Evolutionary conservation across 495 filamentous ascomycete genomes (phyloP).

Genomic region (Glonium stellatum): DNA sequence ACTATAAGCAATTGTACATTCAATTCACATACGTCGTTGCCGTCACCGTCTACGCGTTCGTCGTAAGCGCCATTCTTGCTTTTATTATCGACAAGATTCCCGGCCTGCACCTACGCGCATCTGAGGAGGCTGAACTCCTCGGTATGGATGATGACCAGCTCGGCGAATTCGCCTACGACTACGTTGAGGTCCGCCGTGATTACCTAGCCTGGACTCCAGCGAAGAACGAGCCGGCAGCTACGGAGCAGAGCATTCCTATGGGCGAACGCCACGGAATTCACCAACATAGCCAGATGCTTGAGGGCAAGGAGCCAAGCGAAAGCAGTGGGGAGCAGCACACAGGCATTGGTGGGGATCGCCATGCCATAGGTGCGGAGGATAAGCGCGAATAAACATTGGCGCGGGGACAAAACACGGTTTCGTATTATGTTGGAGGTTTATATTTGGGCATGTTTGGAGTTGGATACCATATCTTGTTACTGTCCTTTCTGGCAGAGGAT

Average conservation of each 20-base stretch:
- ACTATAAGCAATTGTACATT: conserved; percentile 84
- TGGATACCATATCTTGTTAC: conserved; percentile 5
- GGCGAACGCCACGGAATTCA: conserved; percentile 74
- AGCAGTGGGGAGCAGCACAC: conserved; percentile 39
- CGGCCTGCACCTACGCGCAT: conserved; percentile 84
- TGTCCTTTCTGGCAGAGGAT: not conserved
- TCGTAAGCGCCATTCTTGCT: conserved; percentile 76
- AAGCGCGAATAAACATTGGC: not conserved
- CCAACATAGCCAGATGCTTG: conserved; percentile 68
- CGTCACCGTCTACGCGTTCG: conserved; percentile 66
- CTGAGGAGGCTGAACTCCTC: conserved; percentile 91
- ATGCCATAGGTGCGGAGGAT: conserved; percentile 26
- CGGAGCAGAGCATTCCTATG: conserved; percentile 57
- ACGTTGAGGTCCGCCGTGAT: conserved; percentile 95
- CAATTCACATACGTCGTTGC: conserved; percentile 88
- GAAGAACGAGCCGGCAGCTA: conserved; percentile 52
- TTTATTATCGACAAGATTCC: conserved; percentile 80
- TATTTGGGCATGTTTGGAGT: not conserved
- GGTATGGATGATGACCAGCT: conserved; percentile 99
- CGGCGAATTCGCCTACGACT: conserved; percentile 98
- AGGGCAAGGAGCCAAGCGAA: conserved; percentile 52
- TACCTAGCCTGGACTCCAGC: conserved; percentile 96
- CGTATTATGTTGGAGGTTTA: not conserved
- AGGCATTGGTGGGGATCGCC: conserved; percentile 37
- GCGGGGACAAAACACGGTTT: not conserved